Base-by-base conservation (phyloP, 805 yeast species). In the Wickerhamiella hasegawae region DNA sequence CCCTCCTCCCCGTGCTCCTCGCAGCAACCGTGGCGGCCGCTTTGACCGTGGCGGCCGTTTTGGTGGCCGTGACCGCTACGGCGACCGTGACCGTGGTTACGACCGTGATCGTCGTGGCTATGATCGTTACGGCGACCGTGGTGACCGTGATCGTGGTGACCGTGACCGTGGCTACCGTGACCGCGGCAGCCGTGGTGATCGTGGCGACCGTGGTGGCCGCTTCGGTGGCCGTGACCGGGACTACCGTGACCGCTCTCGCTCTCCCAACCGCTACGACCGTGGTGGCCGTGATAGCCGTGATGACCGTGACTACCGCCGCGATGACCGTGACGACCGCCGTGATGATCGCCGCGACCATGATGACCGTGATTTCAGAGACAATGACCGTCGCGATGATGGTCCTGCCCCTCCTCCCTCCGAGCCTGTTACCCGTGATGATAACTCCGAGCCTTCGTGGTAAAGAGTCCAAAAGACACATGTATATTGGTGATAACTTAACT, bases 11-110 rank as follows among this genome's bases (percentile, higher is more conserved):
- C 43, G 37, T 31, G 46, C 40, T 33, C 48, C 36, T 38, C 44
- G 35, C 32, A 67, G 66, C 39, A 58, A 60, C 42, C 53, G 66
- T 39, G 57, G 61, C 58, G 57, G 71, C 48, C 66, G 73, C 34
- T 65, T 64, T 37, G 54, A 64, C 35, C 57, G 63, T 42, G 56
- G 65, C 28, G 53, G 57, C 32, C 62, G 68, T 43, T 62, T 67
- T 38, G 49, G 55, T 31, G 44, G 17, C 30, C 22, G 30, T 21
- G 34, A 52, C 20, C 53, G 60, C 26, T 40, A 45, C 28, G 44
- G 43, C 29, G 41, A 44, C 27, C 42, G 45, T 23, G 51, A 57
- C 39, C 54, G 31, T 15, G 27, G 59, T 36, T 53, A 62, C 33
- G 51, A 59, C 34, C 54, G 62, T 17, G 42, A 49, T 29, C 43